Base-by-base conservation (phyloP, 2,329 filamentous ascomycete genomes). In the Annulohypoxylon truncatum region DNA sequence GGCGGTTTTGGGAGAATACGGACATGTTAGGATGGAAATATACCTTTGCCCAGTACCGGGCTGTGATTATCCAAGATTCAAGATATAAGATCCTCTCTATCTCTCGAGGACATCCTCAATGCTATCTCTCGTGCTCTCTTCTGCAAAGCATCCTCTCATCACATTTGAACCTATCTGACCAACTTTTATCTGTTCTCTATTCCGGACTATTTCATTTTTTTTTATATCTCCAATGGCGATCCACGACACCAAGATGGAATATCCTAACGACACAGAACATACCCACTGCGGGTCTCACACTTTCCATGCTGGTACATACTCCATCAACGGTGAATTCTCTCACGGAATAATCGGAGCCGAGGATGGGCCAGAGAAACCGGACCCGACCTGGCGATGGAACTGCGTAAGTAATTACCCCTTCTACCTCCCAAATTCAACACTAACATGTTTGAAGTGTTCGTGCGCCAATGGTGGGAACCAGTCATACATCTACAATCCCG, bases 371-470 rank as follows among this genome's bases (percentile, higher is more conserved):
- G 18, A 6, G 13, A 20, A 3, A 2, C 29, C 54, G 3, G 40
- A 57, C 26, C 20, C 55, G 4, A 48, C 31, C 2, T 63, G 58
- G 67, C 58, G 73, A 0, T 75, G 73, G 73, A 70, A 67, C 3
- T 75, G 73, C 18, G 73, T 72, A 35, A 67, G 28, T 38, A 51
- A 24, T 8, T 58, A n/a, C 6, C 18, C 33, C 4, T 22, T 28
- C 15, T 33, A 6, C 8, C 22, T 20, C n/a, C 26, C 13, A 29
- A 1, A 12, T 28, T 9, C 29, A 28, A 10, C 12, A 40, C 71
- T 74, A 53, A 74, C 50, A 38, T 35, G 24, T 5, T 4, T 1
- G 22, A 46, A 75, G 73, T 71, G 68, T 24, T 31, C 52, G 10
- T 75, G 73, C 18, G 1, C 0, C 3, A 15, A 9, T 0, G 59